Conservation (phyloP, 1,284 basidiomycete species). For the Cryptococcus amylolentus region DNA sequence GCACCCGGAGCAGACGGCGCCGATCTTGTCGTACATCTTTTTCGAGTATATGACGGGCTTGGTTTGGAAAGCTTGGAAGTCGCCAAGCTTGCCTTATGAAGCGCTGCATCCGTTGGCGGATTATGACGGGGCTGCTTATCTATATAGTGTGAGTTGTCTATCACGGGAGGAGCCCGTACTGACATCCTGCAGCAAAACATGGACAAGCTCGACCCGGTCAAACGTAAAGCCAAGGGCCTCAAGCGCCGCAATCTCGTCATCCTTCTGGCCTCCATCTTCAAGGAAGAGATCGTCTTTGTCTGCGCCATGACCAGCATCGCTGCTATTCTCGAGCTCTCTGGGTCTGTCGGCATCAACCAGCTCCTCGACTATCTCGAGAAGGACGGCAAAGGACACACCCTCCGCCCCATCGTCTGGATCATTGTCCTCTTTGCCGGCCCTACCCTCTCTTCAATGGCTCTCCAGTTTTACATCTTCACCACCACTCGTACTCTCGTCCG, state of each 20-base stretch:
- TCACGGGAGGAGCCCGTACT: background rate
- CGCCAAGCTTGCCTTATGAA: conserved; percentile 42
- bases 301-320: conserved; percentile 35
- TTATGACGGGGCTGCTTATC: conserved; percentile 54
- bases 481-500: conserved; percentile 54
- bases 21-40: conserved; percentile 57
- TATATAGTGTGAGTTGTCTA: conserved; percentile 43
- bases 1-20: conserved; percentile 66
- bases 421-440: conserved; percentile 60
- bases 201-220: conserved; percentile 45
- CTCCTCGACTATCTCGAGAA: conserved; percentile 55
- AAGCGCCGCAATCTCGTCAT: conserved; percentile 35
- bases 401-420: conserved; percentile 63
- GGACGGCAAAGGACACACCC: conserved; percentile 45
- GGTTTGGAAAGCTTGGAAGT: conserved; percentile 51
- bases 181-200: conserved; percentile 26
- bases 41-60: conserved; percentile 61
- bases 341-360: conserved; percentile 55
- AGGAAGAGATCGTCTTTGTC: conserved; percentile 29
- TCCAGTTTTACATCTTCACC: conserved; percentile 49
- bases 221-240: conserved; percentile 31
- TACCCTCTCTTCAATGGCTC: conserved; percentile 37
- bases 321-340: conserved; percentile 47
- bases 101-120: conserved; percentile 59
- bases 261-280: conserved; percentile 30